Conservation (phyloP, 2,329 filamentous ascomycete species). For the Phialophora chinensis region DNA sequence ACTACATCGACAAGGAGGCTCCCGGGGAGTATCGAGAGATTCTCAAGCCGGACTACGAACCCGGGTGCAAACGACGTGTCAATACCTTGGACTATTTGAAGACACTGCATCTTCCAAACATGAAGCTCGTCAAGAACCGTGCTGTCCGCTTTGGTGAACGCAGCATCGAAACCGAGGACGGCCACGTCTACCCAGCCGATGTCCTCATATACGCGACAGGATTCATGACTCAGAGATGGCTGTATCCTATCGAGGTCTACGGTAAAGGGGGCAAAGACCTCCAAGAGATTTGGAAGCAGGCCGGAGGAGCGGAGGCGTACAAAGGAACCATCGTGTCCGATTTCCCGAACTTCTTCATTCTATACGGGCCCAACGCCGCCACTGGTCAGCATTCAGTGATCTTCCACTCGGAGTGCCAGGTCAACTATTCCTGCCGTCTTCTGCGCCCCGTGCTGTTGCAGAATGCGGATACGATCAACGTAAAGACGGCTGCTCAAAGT, state of each 20-base stretch:
- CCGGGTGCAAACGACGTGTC: constrained; percentile 41
- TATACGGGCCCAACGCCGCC: not conserved
- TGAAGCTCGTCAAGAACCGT: constrained; percentile 12
- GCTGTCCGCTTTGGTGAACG: not conserved
- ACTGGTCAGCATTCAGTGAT: not conserved
- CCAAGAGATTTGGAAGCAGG: not conserved
- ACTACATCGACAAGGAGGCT: constrained; percentile 55
- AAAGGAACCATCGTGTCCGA: not conserved
- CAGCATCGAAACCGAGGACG: not conserved
- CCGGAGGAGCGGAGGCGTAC: not conserved
- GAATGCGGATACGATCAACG: not conserved
- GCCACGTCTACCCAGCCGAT: not conserved
- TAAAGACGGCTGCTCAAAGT: not conserved
- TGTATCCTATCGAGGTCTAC: not conserved
- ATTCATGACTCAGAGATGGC: not conserved
- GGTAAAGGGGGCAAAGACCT: not conserved
- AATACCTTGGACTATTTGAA: constrained; percentile 9
- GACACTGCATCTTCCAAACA: constrained; percentile 7
- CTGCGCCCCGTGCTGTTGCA: constrained; percentile 50
- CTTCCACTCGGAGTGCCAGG: not conserved
- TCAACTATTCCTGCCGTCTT: constrained; percentile 45
- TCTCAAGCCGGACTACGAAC: constrained; percentile 64
- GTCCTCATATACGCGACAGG: not conserved
- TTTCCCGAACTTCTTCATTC: not conserved
- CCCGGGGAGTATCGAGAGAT: constrained; percentile 66